These are phyloP conservation scores for Hyphodiscus hymeniophilus DNA, from an alignment of 495 filamentous ascomycete species.

Conservation along the genomic window DNA sequence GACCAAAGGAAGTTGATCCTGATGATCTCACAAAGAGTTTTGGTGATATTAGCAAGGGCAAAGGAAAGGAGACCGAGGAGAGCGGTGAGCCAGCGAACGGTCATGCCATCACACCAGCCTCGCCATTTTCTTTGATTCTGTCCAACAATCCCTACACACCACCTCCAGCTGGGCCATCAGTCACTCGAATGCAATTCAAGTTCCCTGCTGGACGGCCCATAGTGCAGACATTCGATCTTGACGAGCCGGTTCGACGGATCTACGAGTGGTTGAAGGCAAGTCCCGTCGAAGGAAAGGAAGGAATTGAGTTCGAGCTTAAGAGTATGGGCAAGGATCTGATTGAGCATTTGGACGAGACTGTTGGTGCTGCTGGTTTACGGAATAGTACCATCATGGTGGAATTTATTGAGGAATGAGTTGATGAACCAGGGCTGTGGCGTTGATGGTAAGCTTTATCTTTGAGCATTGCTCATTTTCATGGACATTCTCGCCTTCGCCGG, in stretches of 20 bases:
- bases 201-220: constrained; percentile 64
- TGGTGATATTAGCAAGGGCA: constrained; percentile 56
- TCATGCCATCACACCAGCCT: constrained; percentile 14
- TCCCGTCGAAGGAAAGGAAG: constrained; percentile 65
- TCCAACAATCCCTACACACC: constrained; percentile 66
- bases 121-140: constrained; percentile 60
- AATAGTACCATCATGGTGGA: constrained; percentile 92
- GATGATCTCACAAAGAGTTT: constrained; percentile 72
- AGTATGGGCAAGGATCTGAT: constrained; percentile 75
- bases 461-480: background rate
- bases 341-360: constrained; percentile 57
- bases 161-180: constrained; percentile 56
- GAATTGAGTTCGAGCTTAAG: constrained; percentile 75
- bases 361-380: constrained; percentile 78
- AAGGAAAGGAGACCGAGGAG: constrained; percentile 29
- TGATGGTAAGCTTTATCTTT: background rate
- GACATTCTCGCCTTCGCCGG: background rate
- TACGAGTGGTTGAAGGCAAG: constrained; percentile 97
- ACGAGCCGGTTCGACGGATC: constrained; percentile 72
- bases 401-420: constrained; percentile 48
- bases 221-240: constrained; percentile 71
- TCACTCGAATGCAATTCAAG: constrained; percentile 86
- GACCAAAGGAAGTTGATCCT: constrained; percentile 53
- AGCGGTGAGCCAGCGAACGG: constrained; percentile 4
- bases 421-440: background rate